Percentiles rank a stretch among this genome's conserved stretches.
phyloP scores from a whole-genome alignment of 2,329 filamentous ascomycete genomes.

The Bipolaris zeicola region DNA sequence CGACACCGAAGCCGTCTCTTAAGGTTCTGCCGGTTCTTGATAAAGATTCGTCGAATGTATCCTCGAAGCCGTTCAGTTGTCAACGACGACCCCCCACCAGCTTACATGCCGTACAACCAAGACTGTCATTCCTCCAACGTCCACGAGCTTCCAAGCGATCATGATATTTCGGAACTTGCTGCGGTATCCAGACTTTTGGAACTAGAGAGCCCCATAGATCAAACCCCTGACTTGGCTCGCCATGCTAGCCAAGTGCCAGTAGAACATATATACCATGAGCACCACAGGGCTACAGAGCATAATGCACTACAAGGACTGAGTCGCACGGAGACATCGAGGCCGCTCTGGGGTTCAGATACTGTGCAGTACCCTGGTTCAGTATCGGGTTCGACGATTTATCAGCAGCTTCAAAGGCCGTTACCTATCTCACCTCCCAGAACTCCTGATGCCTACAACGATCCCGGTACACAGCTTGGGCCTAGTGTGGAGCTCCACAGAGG shows the following conservation, averaged over 20 bases:
- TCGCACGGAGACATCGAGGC: not conserved
- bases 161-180: constrained; percentile 1
- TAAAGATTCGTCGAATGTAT: constrained; percentile 5
- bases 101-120: not conserved
- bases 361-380: not conserved
- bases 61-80: not conserved
- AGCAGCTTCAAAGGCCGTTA: constrained; percentile 1
- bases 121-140: not conserved
- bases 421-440: constrained; percentile 10
- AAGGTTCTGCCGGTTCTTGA: constrained; percentile 1
- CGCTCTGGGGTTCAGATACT: not conserved
- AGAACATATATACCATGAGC: no score
- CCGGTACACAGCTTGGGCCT: not conserved
- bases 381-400: not conserved
- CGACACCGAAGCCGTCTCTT: constrained; percentile 1
- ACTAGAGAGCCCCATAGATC: not conserved
- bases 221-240: not conserved
- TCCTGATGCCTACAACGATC: not conserved
- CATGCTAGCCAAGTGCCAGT: not conserved
- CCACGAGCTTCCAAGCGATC: not conserved
- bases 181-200: not conserved
- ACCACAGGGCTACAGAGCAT: not conserved
- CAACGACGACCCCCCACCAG: not conserved
- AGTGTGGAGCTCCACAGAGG: not conserved
- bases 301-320: not conserved